Evolutionary conservation across 2,329 filamentous ascomycete species (phyloP), one percentile per base, ranked within the genome.

Genomic region (Cadophora malorum): DNA sequence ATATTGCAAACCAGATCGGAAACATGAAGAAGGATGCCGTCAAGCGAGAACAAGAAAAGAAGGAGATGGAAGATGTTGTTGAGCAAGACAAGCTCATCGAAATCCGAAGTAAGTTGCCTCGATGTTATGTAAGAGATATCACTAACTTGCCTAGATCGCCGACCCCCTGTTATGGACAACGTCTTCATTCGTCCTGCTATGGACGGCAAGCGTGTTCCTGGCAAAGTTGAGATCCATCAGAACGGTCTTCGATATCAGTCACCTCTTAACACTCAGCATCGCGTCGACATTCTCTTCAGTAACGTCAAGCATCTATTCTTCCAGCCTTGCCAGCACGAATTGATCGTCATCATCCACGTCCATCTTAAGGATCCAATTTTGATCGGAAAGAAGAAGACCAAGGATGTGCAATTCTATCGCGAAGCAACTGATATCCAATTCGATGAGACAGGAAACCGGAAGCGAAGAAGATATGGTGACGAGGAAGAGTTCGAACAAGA

Each of bases 281-380:
- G 91, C 75, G 93, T 99, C 60, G 96, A 99, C 76, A 90, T 99
- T 64, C 86, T 99, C 1, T 99, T 99, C 84, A 96, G 93, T 82
- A 99, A 99, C 81, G 93, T 99, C 79, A 96, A 97, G 80, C 96
- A 99, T 78, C 85, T 99, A 2, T 99, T 99, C 85, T 99, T 99
- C 85, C 96, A 99, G 80, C 96, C 96, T 33, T 98, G 94, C 76
- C 91, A 94, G 75, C 93, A 97, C 76, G 96, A 99, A 79, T 83
- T 99, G 76, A 97, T 99, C 73, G 96, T 99, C 73, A 93, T 99
- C 75, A 97, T 99, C 74, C 96, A 99, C 79, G 92, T 99, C 66
- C 96, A 99, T 79, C 87, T 99, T 61, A 97, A 97, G 82, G 97
- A 97, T 70, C 96, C 96, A 2, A 98, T 99, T 78, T 94, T 99